Evolutionary conservation across 441 rosid species (phyloP).

Genomic region (Populus hybrid): DNA sequence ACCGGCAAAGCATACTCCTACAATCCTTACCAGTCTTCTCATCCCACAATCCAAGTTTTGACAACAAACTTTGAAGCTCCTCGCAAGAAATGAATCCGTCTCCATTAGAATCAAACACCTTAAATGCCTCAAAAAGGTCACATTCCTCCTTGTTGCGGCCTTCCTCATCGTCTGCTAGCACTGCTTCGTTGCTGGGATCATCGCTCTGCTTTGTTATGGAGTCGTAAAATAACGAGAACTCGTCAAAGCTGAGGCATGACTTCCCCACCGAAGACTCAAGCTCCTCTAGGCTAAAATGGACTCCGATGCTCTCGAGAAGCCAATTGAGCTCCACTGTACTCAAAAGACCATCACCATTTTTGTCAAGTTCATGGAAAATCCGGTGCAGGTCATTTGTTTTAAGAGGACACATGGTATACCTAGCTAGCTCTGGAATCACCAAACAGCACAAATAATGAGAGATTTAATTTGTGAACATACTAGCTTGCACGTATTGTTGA

Average conservation of each 20-base stretch:
- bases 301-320: constrained; percentile 46
- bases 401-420: constrained; percentile 32
- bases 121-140: constrained; percentile 54
- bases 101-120: constrained; percentile 60
- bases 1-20: constrained; percentile 52
- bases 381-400: constrained; percentile 43
- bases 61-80: constrained; percentile 66
- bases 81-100: constrained; percentile 73
- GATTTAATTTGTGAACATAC: neutral
- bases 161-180: neutral
- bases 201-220: constrained; percentile 28
- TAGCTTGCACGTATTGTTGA: neutral
- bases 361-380: constrained; percentile 65
- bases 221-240: constrained; percentile 56
- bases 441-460: neutral
- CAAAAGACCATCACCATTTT: constrained; percentile 58
- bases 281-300: constrained; percentile 37
- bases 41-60: constrained; percentile 69
- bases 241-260: constrained; percentile 50
- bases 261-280: too few species aligned
- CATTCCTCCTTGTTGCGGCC: neutral
- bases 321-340: constrained; percentile 68
- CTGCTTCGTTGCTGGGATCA: neutral
- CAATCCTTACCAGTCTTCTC: constrained; percentile 55
- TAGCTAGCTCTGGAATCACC: too few species aligned